Percentiles rank a stretch among this genome's conserved stretches.
phyloP scores from a whole-genome alignment of 495 filamentous ascomycete species.

The Staphylotrichum longicolle region DNA sequence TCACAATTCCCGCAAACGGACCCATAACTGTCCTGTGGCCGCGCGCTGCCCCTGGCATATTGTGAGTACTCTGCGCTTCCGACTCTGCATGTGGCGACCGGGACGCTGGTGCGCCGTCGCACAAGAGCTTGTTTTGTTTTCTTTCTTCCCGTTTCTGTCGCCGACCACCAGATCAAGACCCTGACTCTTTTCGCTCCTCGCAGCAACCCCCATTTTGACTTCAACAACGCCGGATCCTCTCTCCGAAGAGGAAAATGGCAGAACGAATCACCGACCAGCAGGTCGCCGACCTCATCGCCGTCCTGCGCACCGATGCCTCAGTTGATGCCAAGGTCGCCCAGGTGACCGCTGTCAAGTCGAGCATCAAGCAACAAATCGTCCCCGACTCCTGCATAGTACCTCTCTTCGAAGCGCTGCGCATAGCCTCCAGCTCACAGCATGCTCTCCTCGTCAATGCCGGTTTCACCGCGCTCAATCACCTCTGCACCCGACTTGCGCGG shows the following conservation, averaged over 20 bases:
- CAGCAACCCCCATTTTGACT: conserved; percentile 29
- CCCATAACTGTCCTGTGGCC: background rate
- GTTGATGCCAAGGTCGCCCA: conserved; percentile 69
- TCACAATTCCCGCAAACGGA: background rate
- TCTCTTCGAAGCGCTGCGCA: conserved; percentile 70
- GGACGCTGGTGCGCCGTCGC: background rate
- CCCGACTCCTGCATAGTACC: conserved; percentile 66
- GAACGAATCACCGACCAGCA: conserved; percentile 61
- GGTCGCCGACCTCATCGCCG: conserved; percentile 61
- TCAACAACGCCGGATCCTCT: conserved; percentile 25
- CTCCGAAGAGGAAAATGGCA: conserved; percentile 40
- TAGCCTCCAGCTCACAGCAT: conserved; percentile 69
- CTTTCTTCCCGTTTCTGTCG: conserved; percentile 28
- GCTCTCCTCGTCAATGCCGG: conserved; percentile 66
- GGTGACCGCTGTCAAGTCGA: conserved; percentile 71
- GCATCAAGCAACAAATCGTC: conserved; percentile 85
- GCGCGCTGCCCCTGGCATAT: background rate
- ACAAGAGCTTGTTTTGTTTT: conserved; percentile 25
- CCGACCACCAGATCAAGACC: conserved; percentile 5
- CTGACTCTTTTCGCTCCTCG: conserved; percentile 1
- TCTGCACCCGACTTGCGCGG: conserved; percentile 75
- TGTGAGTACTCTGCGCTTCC: background rate
- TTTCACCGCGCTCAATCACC: conserved; percentile 81
- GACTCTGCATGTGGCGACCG: background rate
- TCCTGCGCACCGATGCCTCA: conserved; percentile 66